A percentile compares a stretch with the other conserved stretches of the same genome.
Evolutionary conservation across 139 green algal genomes (phyloP).

Genomic region (Tetradesmus lagerheimii): DNA sequence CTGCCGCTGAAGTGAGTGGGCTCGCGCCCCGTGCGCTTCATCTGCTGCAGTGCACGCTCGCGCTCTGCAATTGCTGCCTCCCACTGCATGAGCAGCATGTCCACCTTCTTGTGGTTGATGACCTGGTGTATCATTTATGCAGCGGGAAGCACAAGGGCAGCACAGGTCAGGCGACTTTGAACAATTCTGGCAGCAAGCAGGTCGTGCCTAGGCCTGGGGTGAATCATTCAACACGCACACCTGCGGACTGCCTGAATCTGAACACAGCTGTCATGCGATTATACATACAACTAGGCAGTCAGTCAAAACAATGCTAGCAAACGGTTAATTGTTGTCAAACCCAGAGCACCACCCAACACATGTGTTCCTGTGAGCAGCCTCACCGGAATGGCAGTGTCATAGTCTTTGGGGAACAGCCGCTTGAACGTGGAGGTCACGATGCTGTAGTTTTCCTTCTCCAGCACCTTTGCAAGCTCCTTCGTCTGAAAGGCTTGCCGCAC

Average conservation of each 20-base stretch:
- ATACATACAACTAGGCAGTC: too few relatives aligned
- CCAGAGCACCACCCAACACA: too few relatives aligned
- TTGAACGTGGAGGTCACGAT: conserved; percentile 47
- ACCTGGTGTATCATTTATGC: conserved; percentile 23
- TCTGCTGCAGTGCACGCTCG: conserved; percentile 12
- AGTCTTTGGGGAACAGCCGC: conserved; percentile 65
- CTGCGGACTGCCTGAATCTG: too few relatives aligned
- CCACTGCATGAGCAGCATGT: conserved; percentile 62
- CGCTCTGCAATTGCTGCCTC: conserved; percentile 32
- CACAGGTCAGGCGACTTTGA: not conserved
- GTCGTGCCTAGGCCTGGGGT: not conserved
- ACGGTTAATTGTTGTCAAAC: too few relatives aligned
- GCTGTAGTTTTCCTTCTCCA: conserved; percentile 9
- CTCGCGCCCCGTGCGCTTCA: not conserved
- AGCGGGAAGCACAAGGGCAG: conserved; percentile 23
- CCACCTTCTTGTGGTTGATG: conserved; percentile 67
- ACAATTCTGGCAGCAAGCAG: too few relatives aligned
- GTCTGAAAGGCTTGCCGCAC: conserved; percentile 3
- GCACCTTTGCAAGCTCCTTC: conserved; percentile 10
- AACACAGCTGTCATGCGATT: too few relatives aligned
- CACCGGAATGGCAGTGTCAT: conserved; percentile 65
- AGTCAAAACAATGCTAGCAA: too few relatives aligned
- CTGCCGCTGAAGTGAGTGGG: not conserved
- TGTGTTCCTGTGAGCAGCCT: not conserved
- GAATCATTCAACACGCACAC: conserved; percentile 8